Base-by-base conservation (phyloP, 2,329 filamentous ascomycete genomes). In the Phaeoacremonium minimum region DNA sequence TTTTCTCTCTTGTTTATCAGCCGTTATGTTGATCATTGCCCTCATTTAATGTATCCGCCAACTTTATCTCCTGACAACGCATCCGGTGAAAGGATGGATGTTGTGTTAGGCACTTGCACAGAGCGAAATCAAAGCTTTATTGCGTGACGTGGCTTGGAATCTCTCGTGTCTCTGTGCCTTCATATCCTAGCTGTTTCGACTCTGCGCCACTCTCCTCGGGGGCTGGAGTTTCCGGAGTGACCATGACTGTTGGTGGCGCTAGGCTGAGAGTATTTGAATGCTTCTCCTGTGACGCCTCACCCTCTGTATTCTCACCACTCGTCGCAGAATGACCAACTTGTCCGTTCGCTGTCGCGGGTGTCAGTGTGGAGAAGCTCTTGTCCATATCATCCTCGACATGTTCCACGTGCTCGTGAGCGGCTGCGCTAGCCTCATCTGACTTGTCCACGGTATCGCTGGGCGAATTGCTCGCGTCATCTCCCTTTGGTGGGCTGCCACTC, bases 211-310 rank as follows among this genome's bases (percentile, higher is more conserved):
- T 48, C 3, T 63, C 58, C 1, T 43, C 40, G 0, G 59, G 51
- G 1, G 56, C 58, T 3, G 73, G 70, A 1, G 73, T 75, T 13
- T 66, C 71, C 0, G 71, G 69, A 0, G 71, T 75, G n/a, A 76
- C 47, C 28, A 63, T 65, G 1, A 75, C 47, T 28, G 68, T 56
- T 0, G 71, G 71, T 1, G 66, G 52, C n/a, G 52, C 31, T 6
- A 53, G 35, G 3, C 33, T 38, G 26, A 26, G 26, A 17, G 36
- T 41, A 6, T 38, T 36, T 19, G 20, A 47, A 6, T 57, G 53
- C n/a, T 59, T 48, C 18, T 56, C 50, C 4, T 51, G 46, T 3
- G 57, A 54, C 18, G 59, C 54, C 42, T 7, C 46, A 7, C 46
- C 29, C 38, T 47, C n/a, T 28, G 34, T 28, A 35, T 46, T 13